Evolutionary conservation across 2,329 filamentous ascomycete genomes (phyloP).

Genomic region (Fusarium sp.): DNA sequence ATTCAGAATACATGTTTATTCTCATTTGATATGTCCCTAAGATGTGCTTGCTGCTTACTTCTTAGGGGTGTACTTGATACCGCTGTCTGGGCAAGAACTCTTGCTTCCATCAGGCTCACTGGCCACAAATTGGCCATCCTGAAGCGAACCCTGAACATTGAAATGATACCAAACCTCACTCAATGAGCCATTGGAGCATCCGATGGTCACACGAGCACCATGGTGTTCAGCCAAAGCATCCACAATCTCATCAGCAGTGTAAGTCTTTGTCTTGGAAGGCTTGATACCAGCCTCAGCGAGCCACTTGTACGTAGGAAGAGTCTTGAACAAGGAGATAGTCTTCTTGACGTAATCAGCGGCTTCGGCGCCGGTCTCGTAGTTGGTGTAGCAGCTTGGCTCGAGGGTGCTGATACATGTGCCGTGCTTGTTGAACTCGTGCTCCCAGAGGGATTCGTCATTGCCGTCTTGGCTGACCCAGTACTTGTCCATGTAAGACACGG

Average conservation of each 20-base stretch:
- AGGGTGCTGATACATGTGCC: constrained; percentile 80
- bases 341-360: constrained; percentile 77
- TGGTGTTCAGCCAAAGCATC: constrained; percentile 65
- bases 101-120: constrained; percentile 66
- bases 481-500: constrained; percentile 74
- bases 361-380: constrained; percentile 71
- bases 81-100: constrained; percentile 64
- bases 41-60: background rate
- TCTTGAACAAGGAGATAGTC: constrained; percentile 74
- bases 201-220: constrained; percentile 67
- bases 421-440: constrained; percentile 82
- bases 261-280: constrained; percentile 66
- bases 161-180: constrained; percentile 73
- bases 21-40: background rate
- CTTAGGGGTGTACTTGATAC: constrained; percentile 48
- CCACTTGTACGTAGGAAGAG: constrained; percentile 72
- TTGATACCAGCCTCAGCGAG: constrained; percentile 71
- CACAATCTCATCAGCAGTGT: constrained; percentile 69
- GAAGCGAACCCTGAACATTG: constrained; percentile 68
- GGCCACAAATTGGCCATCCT: constrained; percentile 70
- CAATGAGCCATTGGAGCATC: constrained; percentile 62
- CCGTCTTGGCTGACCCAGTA: constrained; percentile 79
- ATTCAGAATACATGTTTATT: background rate
- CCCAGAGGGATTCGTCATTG: constrained; percentile 74
- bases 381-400: constrained; percentile 72